Evolutionary conservation across 2,329 filamentous ascomycete species (phyloP).

Genomic region (Diaporthe amygdali): DNA sequence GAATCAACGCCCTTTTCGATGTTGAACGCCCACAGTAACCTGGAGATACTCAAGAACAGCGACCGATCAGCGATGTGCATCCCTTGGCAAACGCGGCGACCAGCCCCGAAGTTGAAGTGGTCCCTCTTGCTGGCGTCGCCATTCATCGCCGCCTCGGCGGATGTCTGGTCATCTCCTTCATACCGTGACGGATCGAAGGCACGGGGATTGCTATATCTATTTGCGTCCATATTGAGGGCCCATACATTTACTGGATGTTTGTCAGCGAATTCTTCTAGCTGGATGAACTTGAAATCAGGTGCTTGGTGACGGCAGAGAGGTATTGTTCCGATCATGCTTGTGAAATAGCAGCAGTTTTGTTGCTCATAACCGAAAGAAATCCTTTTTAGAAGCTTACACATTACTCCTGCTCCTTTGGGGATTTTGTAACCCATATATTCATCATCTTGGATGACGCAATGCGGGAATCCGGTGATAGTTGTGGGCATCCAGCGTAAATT

Average conservation of each 20-base stretch:
- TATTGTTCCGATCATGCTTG: too few species aligned
- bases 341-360: too few species aligned
- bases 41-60: slow-evolving; percentile 52
- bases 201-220: slow-evolving; percentile 44
- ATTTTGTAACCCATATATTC: slow-evolving; percentile 50
- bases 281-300: background rate
- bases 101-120: slow-evolving; percentile 60
- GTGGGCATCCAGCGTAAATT: slow-evolving; percentile 50
- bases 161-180: slow-evolving; percentile 30
- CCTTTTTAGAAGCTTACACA: slow-evolving; percentile 39
- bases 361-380: too few species aligned
- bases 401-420: slow-evolving; percentile 48
- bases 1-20: slow-evolving; percentile 22
- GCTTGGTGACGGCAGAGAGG: background rate
- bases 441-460: slow-evolving; percentile 47
- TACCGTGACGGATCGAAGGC: slow-evolving; percentile 49
- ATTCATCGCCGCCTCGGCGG: slow-evolving; percentile 34
- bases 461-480: slow-evolving; percentile 45
- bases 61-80: slow-evolving; percentile 58
- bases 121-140: slow-evolving; percentile 46
- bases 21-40: slow-evolving; percentile 53
- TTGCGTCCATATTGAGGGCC: slow-evolving; percentile 52
- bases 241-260: slow-evolving; percentile 25
- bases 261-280: background rate
- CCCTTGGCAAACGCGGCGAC: slow-evolving; percentile 62